Evolutionary conservation across 257 asterid genomes (phyloP), one percentile per base, ranked within the genome.

Genomic region (Solanum chmielewskii): DNA sequence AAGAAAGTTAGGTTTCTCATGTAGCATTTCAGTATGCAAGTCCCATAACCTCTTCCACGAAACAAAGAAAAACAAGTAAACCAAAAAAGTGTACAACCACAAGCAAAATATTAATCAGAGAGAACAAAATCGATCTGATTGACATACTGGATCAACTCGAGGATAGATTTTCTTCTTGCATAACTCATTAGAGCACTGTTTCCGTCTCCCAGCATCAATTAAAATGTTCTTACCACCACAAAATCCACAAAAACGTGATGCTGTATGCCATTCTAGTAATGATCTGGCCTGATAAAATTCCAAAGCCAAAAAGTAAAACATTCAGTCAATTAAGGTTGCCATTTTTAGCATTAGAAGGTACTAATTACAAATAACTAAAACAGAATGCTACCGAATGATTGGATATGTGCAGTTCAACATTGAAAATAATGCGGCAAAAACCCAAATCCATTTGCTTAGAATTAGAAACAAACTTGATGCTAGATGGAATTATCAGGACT

Each of bases 111-210:
- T 15, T 70, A 66, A 84, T 62, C 87, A 84, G 62, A 84, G 86
- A 60, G 21, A 64, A 83, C 29, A 76, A 86, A 85, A 69, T 14
- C n/a, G 35, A 83, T 74, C 39, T 88, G 77, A 83, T 89, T 92
- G 73, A 18, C 85, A 47, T 93, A 96, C 98, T 42, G 99, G 99
- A 93, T 97, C 99, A 60, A 97, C 96, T 60, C 98, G 98, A 78
- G 99, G 99, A 86, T 97, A 97, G 49, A 96, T 91, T 89, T 95
- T 94, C 92, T 90, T 95, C 88, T 92, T 94, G 92, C 99, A 97
- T 29, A 74, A 86, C 87, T 92, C 99, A 87, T 92, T 97, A 11
- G 97, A 93, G 88, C 99, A 97, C 92, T 91, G 92, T 86, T 93
- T 97, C 68, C 98, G 90, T 84, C 94, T 95, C 90, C 99, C 99